phyloP scores from a whole-genome alignment of 2,329 filamentous ascomycete genomes.

The Aspergillus carbonarius region DNA sequence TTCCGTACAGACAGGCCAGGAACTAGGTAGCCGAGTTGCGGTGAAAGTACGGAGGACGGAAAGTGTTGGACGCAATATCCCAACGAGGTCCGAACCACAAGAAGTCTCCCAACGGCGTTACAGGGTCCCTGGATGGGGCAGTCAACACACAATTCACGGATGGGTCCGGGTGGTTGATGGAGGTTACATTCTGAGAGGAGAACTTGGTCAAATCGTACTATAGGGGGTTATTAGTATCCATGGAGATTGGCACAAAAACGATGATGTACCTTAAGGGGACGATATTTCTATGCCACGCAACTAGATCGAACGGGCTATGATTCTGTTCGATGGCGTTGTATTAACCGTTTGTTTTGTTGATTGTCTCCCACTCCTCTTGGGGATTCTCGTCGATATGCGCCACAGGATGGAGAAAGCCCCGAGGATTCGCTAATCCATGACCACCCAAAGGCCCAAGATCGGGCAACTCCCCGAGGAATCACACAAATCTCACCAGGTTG shows the following conservation, averaged over 20 bases:
- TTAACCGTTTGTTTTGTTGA: slow-evolving; percentile 59
- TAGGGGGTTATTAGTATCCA: not conserved
- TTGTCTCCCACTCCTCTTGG: slow-evolving; percentile 52
- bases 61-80: slow-evolving; percentile 68
- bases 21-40: slow-evolving; percentile 67
- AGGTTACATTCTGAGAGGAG: slow-evolving; percentile 57
- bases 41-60: slow-evolving; percentile 72
- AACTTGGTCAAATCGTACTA: slow-evolving; percentile 58
- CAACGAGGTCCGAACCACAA: slow-evolving; percentile 72
- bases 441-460: slow-evolving; percentile 64
- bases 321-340: slow-evolving; percentile 58
- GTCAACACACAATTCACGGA: slow-evolving; percentile 63
- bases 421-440: slow-evolving; percentile 62
- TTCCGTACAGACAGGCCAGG: slow-evolving; percentile 31
- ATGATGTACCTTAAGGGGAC: slow-evolving; percentile 51
- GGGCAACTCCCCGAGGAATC: slow-evolving; percentile 61
- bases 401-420: slow-evolving; percentile 62
- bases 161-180: slow-evolving; percentile 65
- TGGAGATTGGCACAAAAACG: not conserved
- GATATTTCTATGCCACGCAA: slow-evolving; percentile 67
- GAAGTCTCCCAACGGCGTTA: slow-evolving; percentile 64
- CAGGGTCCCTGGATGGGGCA: slow-evolving; percentile 53
- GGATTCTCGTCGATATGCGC: slow-evolving; percentile 56
- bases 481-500: slow-evolving; percentile 64
- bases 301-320: slow-evolving; percentile 66